Base-by-base conservation (phyloP, 441 rosid species). In the Bruguiera hainesii region DNA sequence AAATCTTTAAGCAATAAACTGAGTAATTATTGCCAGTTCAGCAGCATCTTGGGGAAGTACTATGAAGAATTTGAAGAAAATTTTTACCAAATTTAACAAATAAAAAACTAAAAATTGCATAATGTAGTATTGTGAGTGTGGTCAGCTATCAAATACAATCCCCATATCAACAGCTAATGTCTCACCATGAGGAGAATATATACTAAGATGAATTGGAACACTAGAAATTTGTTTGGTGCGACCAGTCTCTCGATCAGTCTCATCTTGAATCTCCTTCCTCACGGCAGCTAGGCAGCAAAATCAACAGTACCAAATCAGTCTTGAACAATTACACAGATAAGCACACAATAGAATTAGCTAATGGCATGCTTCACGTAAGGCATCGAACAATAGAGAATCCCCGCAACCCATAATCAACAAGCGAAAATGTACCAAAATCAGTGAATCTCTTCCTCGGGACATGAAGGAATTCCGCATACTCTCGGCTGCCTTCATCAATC, bases 211-310 rank as follows among this genome's bases (percentile, higher is more conserved):
- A 79, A 92, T 95, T 42, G 98, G 99, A 67, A 92, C 91, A 59
- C 87, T 86, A 30, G 98, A 95, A 60, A 95, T 92, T 52, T 86
- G 93, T 66, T 89, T 92, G 69, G 85, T 31, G 15, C 89, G 87
- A 7, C 99, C 99, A 37, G 99, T 95, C 83, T 90, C 98, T 76
- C 98, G 66, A 80, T 95, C 99, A 56, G 98, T 95, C 84, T 95
- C 99, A 66, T 95, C 99, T 70, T 86, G 82, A 73, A 95, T 95
- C 90, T 95, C 99, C 85, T 87, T 88, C 84, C 99, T 84, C 80
- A 95, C 97, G 63, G 96, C 98, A 77, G 90, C 99, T 94, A 70
- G 62, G 73, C 28, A 70, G 61, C 5, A 56, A 23, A 71, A 50
- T 39, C 49, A 55, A 31, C 35, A 60, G 68, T 9, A 50, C 52